These are phyloP conservation scores for Clonostachys byssicola DNA, from an alignment of 2,329 filamentous ascomycete genomes.

Conservation along the genomic window DNA sequence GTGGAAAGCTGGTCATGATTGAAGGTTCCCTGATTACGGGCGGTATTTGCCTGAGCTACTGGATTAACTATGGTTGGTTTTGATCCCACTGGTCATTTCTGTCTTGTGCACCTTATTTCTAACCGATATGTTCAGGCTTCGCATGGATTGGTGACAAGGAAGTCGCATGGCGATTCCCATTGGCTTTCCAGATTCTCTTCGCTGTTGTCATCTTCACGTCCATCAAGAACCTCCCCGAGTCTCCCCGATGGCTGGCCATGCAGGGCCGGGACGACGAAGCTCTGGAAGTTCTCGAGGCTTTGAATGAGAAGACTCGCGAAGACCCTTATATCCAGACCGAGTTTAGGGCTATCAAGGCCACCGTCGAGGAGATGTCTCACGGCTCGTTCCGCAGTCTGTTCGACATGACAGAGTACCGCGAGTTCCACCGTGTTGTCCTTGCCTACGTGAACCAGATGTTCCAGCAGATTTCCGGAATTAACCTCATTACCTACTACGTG, in stretches of 20 bases:
- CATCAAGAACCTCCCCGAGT: constrained; percentile 44
- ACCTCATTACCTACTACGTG: constrained; percentile 28
- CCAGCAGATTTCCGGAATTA: constrained; percentile 19
- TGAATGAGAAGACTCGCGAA: constrained; percentile 14
- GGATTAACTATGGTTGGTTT: constrained; percentile 19
- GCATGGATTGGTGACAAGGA: constrained; percentile 7
- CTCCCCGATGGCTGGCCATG: constrained; percentile 41
- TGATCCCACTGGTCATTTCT: constrained; percentile 15
- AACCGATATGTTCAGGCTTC: constrained; percentile 8
- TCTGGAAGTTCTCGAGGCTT: constrained; percentile 12
- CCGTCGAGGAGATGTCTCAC: constrained; percentile 11
- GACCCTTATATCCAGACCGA: constrained; percentile 15
- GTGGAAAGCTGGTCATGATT: constrained; percentile 17
- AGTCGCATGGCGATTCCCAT: constrained; percentile 24
- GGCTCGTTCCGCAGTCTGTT: no score
- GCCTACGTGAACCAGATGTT: constrained; percentile 17
- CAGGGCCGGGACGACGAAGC: constrained; percentile 22
- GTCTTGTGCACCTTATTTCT: neutral
- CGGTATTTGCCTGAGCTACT: constrained; percentile 23
- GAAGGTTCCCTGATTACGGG: constrained; percentile 18
- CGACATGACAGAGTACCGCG: no score
- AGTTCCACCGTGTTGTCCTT: constrained; percentile 31
- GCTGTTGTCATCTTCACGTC: constrained; percentile 43
- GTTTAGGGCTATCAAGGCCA: constrained; percentile 38
- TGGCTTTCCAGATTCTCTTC: constrained; percentile 21